Evolutionary conservation across 306 rosid genomes (phyloP), one percentile per base, ranked within the genome.

Genomic region (peach (Prunus persica)): DNA sequence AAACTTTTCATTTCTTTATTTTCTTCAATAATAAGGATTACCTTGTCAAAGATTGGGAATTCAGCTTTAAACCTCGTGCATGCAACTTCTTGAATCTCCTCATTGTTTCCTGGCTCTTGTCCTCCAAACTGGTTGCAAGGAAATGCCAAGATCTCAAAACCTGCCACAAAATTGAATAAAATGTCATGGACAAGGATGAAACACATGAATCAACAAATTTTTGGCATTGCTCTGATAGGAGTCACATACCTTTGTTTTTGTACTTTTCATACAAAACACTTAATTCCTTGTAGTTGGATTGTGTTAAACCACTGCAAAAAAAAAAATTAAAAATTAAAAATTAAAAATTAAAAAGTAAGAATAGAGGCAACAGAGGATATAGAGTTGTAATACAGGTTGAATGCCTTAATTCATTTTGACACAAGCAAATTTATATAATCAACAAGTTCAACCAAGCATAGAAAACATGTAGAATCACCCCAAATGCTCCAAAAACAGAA

Each of bases 81-180:
- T 28, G 63, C 91, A 72, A 78, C 81, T 50, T 93, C 84, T 82
- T 89, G 90, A 83, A 93, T 93, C 81, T 88, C 87, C 57, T 93
- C 96, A 73, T 78, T 91, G 89, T 34, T 77, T 83, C 97, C 98
- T 1, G 98, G 97, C 80, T 93, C 98, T 86, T 91, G 97, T 75
- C 90, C 87, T 60, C 71, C 86, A 87, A 93, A 91, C 82, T 93
- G 98, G 82, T 93, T 93, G 93, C 98, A 93, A 73, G 98, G 98
- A 88, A 93, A 93, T 72, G 98, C 98, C 93, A 91, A 88, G 79
- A 93, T 93, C 86, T 91, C 96, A 65, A 93, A 74, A 69, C 89
- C 98, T 93, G 60, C 51, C 68, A 68, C 38, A 25, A 50, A 65
- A 75, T 30, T 28, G 11, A 50, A 54, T 14, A 41, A 61, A 77